Base-by-base conservation (phyloP, 2,329 filamentous ascomycete species). In the Lecanicillium sp. region DNA sequence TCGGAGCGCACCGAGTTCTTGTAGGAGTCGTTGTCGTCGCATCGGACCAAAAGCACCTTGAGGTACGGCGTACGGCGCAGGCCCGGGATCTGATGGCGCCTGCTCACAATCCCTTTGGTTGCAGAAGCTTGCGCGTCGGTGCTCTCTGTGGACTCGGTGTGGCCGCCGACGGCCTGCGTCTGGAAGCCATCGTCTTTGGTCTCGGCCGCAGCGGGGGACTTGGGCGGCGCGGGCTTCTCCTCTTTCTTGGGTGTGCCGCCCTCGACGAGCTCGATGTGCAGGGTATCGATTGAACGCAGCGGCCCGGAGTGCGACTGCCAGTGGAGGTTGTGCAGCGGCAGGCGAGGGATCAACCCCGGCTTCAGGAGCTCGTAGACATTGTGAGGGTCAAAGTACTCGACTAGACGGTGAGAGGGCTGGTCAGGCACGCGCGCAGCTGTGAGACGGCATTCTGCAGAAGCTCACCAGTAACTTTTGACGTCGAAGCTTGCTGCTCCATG, bases 221-320 rank as follows among this genome's bases (percentile, higher is more conserved):
- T 55, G 10, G 60, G 54, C 1, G 55, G 60, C 19, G 65, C 50
- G 12, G 66, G 59, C 23, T 64, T 56, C 54, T 72, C 59, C 68
- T 81, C 63, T 60, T 72, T 23, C 12, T 38, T 29, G 7, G 36
- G 19, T 14, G 26, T 67, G 59, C 69, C 73, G 66, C 79, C 72
- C 7, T 84, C 78, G n/a, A 90, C 74, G 51, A 97, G 82, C 52
- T 95, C 90, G 59, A 97, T 81, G 61, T 96, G 89, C 33, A 98
- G 79, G 11, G 89, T 90, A 60, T 90, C 86, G 64, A 98, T 98
- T 12, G 93, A 96, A 55, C 93, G 86, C 29, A 97, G 72, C 2
- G 93, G 93, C 1, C 93, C 86, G 23, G 86, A 85, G 52, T 94
- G 88, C 12, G 93, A 95, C 66, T 97, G 94, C 93, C 93, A 98